phyloP scores from a whole-genome alignment of 2,329 filamentous ascomycete species.

The Ceratocystis ficicola region DNA sequence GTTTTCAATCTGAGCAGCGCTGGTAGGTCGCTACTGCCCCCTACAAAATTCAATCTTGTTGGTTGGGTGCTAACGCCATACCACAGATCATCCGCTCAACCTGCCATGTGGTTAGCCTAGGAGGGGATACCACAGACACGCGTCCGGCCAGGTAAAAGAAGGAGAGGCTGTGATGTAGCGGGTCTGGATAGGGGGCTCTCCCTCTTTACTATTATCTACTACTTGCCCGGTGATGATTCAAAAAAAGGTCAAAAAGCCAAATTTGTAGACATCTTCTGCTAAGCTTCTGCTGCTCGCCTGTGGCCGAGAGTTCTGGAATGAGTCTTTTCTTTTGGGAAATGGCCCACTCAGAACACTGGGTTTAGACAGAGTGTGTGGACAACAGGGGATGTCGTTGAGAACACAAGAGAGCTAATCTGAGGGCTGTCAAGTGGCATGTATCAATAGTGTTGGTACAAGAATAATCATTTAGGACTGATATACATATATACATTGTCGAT shows the following conservation, averaged over 20 bases:
- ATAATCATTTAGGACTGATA: not conserved
- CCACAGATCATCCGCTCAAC: not conserved
- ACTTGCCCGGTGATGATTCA: conserved; percentile 39
- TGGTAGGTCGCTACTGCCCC: conserved; percentile 23
- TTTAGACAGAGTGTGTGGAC: not conserved
- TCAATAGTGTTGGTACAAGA: not conserved
- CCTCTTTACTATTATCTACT: conserved; percentile 14
- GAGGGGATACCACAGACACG: conserved; percentile 10
- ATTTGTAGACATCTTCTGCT: conserved; percentile 36
- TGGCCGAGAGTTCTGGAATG: not conserved
- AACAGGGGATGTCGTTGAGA: conserved; percentile 37
- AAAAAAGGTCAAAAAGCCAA: conserved; percentile 43
- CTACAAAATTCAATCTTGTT: not conserved
- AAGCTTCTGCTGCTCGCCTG: not conserved
- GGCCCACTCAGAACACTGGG: not conserved
- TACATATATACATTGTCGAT: not conserved
- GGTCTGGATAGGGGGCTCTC: not conserved
- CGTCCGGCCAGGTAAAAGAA: not conserved
- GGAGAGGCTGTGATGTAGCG: not conserved
- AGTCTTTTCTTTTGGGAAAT: not conserved
- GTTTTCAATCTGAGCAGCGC: conserved; percentile 44
- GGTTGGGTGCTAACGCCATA: too few species aligned
- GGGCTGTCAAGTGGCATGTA: conserved; percentile 28
- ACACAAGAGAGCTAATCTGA: conserved; percentile 47
- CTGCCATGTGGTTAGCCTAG: not conserved